phyloP scores from a whole-genome alignment of 441 rosid genomes.

The Adansonia madagascariensis region DNA sequence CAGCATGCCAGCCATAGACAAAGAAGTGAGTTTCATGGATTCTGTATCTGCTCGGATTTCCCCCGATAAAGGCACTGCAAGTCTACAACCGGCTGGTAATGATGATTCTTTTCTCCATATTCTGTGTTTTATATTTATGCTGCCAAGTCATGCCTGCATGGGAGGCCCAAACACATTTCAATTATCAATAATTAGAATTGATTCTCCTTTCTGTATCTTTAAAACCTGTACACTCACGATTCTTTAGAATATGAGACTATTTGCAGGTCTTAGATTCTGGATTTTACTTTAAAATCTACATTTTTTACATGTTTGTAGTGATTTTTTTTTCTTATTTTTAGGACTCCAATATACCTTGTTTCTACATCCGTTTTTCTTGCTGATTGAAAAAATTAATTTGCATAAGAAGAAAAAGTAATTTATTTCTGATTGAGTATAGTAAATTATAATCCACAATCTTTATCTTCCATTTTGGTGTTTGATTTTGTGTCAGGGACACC shows the following conservation, averaged over 20 bases:
- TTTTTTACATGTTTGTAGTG: background rate
- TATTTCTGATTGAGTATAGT: conserved; percentile 11
- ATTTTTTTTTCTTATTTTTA: background rate
- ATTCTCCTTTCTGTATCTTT: background rate
- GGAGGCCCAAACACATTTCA: background rate
- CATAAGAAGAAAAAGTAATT: background rate
- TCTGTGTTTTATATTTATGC: background rate
- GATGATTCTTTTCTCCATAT: conserved; percentile 11
- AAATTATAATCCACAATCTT: background rate
- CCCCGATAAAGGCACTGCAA: conserved; percentile 22
- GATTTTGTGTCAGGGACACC: conserved; percentile 41
- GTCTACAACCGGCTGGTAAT: conserved; percentile 36
- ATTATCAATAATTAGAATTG: background rate
- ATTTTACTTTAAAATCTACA: background rate
- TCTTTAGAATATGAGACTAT: background rate
- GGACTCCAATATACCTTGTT: background rate
- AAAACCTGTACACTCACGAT: background rate
- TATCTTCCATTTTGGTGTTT: conserved; percentile 10
- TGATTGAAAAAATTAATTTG: background rate
- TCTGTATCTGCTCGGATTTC: conserved; percentile 17
- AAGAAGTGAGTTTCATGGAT: conserved; percentile 9
- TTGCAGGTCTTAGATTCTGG: background rate
- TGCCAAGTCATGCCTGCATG: background rate
- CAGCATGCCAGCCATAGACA: background rate
- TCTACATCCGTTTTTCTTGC: background rate